A percentile compares a stretch with the other conserved stretches of the same genome.
phyloP scores from a whole-genome alignment of 177 flowering plant species.

The Vitis hybrid region DNA sequence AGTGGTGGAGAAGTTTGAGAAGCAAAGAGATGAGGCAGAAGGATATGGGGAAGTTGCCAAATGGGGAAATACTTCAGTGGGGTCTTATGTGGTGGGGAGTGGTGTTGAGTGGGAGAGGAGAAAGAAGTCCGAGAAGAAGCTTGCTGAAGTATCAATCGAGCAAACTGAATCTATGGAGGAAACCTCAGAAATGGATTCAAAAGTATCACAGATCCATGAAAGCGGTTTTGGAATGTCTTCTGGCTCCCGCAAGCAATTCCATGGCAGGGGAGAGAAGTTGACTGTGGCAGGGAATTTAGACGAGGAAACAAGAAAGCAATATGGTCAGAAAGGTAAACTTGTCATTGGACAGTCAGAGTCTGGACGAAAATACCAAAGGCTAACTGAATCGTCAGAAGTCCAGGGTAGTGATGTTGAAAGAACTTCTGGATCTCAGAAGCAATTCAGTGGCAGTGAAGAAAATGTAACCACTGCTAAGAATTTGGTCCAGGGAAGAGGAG shows the following conservation, averaged over 20 bases:
- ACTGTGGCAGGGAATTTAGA: slow-evolving; percentile 17
- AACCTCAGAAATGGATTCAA: slow-evolving; percentile 22
- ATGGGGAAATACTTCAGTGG: slow-evolving; percentile 11
- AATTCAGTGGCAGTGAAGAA: slow-evolving; percentile 26
- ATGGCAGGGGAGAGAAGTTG: slow-evolving; percentile 25
- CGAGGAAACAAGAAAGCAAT: slow-evolving; percentile 24
- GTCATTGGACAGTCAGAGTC: slow-evolving; percentile 22
- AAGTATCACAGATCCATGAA: slow-evolving; percentile 16
- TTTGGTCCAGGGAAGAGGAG: slow-evolving; percentile 24
- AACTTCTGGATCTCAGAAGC: slow-evolving; percentile 30
- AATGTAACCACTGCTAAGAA: slow-evolving; percentile 18
- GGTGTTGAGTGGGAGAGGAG: slow-evolving; percentile 37
- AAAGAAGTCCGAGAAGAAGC: slow-evolving; percentile 54
- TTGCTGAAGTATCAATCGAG: slow-evolving; percentile 30
- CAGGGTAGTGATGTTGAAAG: slow-evolving; percentile 17
- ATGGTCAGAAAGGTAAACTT: slow-evolving; percentile 22
- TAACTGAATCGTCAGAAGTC: slow-evolving; percentile 16
- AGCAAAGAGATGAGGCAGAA: slow-evolving; percentile 20
- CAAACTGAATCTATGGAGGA: slow-evolving; percentile 26
- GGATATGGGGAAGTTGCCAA: slow-evolving; percentile 11
- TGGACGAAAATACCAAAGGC: slow-evolving; percentile 27
- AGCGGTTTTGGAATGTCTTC: slow-evolving; percentile 26
- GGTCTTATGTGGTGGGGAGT: slow-evolving; percentile 3
- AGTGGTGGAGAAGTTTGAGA: slow-evolving; percentile 24
- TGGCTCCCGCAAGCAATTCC: slow-evolving; percentile 21